Conservation (phyloP, 129 eudicot genomes). For the Flaveria trinervia region DNA sequence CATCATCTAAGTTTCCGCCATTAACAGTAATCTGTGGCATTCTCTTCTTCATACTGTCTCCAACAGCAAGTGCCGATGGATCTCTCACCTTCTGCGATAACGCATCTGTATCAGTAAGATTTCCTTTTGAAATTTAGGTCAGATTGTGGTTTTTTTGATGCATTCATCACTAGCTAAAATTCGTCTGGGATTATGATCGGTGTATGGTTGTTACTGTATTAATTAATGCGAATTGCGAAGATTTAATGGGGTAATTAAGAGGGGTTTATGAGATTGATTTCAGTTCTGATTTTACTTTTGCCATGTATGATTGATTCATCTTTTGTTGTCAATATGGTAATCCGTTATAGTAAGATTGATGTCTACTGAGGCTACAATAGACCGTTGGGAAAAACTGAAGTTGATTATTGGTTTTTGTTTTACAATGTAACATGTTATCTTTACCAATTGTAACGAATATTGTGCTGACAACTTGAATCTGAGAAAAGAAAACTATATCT, state of each 20-base stretch:
- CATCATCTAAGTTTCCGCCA: constrained; percentile 15
- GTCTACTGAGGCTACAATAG: background rate
- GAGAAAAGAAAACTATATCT: background rate
- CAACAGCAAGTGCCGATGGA: constrained; percentile 38
- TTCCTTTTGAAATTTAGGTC: constrained; percentile 20
- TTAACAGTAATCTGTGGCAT: constrained; percentile 18
- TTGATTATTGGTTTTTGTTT: background rate
- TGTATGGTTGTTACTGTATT: background rate
- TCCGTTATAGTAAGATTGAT: background rate
- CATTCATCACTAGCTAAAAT: background rate
- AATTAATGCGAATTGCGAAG: constrained; percentile 1
- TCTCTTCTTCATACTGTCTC: constrained; percentile 24
- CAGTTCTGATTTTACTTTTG: background rate
- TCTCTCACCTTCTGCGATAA: constrained; percentile 41
- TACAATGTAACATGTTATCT: no score
- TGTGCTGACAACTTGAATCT: constrained; percentile 6
- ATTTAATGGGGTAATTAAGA: background rate
- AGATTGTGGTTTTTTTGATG: background rate
- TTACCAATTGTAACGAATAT: background rate
- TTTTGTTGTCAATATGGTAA: background rate
- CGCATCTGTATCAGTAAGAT: constrained; percentile 38
- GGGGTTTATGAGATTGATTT: constrained; percentile 16
- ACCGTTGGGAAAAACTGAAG: constrained; percentile 5
- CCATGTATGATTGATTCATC: background rate
- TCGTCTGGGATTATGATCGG: constrained; percentile 1